phyloP scores from a whole-genome alignment of 2,329 filamentous ascomycete species.

The Didymella pomorum region DNA sequence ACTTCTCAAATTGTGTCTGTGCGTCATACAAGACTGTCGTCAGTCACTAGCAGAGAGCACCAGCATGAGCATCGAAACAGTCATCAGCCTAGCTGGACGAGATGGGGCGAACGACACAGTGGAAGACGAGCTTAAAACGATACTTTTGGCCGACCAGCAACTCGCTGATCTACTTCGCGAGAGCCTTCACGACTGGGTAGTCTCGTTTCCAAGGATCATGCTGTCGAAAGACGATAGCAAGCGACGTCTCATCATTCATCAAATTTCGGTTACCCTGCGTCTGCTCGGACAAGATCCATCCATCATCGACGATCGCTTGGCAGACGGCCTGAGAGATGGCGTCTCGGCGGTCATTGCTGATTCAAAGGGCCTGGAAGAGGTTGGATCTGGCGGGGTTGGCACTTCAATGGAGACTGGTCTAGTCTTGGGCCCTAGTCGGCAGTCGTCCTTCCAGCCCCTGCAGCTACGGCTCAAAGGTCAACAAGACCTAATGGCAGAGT shows the following conservation, averaged over 20 bases:
- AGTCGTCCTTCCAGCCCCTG: constrained; percentile 64
- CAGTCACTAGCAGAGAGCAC: constrained; percentile 73
- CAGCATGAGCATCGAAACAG: constrained; percentile 78
- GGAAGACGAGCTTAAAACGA: constrained; percentile 60
- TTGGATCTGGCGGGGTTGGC: constrained; percentile 22
- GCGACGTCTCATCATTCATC: constrained; percentile 75
- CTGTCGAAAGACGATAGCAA: constrained; percentile 81
- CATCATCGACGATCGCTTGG: constrained; percentile 72
- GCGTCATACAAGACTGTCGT: constrained; percentile 80
- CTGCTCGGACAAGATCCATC: constrained; percentile 70
- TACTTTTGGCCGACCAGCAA: constrained; percentile 69
- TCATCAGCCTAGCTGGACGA: constrained; percentile 69
- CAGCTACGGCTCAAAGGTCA: constrained; percentile 69
- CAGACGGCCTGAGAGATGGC: constrained; percentile 76
- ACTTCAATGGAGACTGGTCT: constrained; percentile 27
- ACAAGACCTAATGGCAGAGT: constrained; percentile 66
- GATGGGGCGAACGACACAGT: constrained; percentile 56
- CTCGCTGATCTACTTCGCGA: constrained; percentile 72
- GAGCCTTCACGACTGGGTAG: constrained; percentile 81
- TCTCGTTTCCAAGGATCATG: constrained; percentile 81
- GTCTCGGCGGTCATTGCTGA: constrained; percentile 62
- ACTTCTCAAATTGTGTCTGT: constrained; percentile 75
- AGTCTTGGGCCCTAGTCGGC: constrained; percentile 25
- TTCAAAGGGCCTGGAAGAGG: constrained; percentile 35
- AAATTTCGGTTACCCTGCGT: constrained; percentile 77